Base-by-base conservation (phyloP, 2,329 filamentous ascomycete species). In the Colletotrichum sp. region DNA sequence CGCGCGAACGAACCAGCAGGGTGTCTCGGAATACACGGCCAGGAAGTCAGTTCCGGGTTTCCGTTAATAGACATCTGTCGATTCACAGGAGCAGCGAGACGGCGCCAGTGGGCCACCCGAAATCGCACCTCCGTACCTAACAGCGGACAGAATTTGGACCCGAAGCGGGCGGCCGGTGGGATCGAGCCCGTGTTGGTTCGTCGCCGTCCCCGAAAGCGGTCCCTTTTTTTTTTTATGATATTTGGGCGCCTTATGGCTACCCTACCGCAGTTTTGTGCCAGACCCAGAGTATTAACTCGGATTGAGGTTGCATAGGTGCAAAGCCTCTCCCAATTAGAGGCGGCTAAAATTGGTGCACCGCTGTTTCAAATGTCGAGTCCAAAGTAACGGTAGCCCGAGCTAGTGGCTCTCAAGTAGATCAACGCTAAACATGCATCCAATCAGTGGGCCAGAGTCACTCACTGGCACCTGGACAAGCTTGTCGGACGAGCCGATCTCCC, bases 351-450 rank as follows among this genome's bases (percentile, higher is more conserved):
- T 64, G 63, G 72, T 26, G 48, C 68, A 69, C 71, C 38, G 38
- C 30, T 72, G 72, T 75, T 75, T 75, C 69, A 72, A 67, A 58
- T 75, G 68, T 75, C 61, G 72, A 75, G 52, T 55, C 12, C 34
- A 21, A 67, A 30, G 68, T 67, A 67, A 72, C 69, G 69, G 63
- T 67, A 63, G 67, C 69, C 69, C 72, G 63, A 75, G 30, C 63
- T 72, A 75, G 69, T 63, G 72, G 72, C 38, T 75, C 63, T 72
- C 69, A 28, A 72, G 69, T 67, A 72, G 68, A 75, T 75, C 72
- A 75, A 32, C 38, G 24, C 63, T 60, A 68, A 70, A 75, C 61
- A 72, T 24, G 55, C 48, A 55, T 21, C 72, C 55, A 72, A 72
- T 72, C 61, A 75, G 36, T 16, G 69, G 48, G 48, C 66, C 24